A percentile compares a stretch with the other conserved stretches of the same genome.
These are phyloP conservation scores for Logfia minima DNA, from an alignment of 129 eudicot species.

Conservation along the genomic window DNA sequence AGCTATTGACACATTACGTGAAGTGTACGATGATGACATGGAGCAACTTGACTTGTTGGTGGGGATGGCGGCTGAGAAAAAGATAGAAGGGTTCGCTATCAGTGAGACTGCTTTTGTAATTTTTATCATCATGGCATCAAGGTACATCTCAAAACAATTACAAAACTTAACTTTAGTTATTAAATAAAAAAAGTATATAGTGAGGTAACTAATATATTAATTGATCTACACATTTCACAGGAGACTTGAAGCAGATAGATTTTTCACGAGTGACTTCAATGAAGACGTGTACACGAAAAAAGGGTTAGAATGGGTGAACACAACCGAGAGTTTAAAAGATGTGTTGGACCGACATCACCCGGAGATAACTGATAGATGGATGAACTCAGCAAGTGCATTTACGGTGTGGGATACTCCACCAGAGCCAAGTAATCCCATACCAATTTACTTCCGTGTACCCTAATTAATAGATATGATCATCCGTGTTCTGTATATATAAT, in stretches of 20 bases:
- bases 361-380: conserved; percentile 30
- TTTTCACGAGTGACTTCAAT: conserved; percentile 56
- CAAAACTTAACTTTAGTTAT: too few relatives aligned
- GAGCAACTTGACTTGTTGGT: conserved; percentile 54
- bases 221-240: conserved; percentile 14
- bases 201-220: neutral
- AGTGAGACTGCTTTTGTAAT: conserved; percentile 53
- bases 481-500: too few relatives aligned
- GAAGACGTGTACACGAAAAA: conserved; percentile 60
- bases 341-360: conserved; percentile 38
- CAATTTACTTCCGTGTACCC: conserved; percentile 60
- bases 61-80: conserved; percentile 55
- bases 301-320: conserved; percentile 69
- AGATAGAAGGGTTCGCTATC: conserved; percentile 59
- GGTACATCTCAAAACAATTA: conserved; percentile 20
- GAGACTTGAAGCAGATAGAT: conserved; percentile 67
- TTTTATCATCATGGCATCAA: conserved; percentile 51
- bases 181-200: neutral
- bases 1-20: conserved; percentile 37
- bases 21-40: conserved; percentile 51
- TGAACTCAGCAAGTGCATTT: conserved; percentile 55
- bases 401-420: conserved; percentile 65
- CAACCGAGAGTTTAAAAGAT: conserved; percentile 37
- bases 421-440: conserved; percentile 38
- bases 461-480: too few relatives aligned